phyloP scores from a whole-genome alignment of 1,284 basidiomycete genomes.

The Cystobasidium slooffiae region DNA sequence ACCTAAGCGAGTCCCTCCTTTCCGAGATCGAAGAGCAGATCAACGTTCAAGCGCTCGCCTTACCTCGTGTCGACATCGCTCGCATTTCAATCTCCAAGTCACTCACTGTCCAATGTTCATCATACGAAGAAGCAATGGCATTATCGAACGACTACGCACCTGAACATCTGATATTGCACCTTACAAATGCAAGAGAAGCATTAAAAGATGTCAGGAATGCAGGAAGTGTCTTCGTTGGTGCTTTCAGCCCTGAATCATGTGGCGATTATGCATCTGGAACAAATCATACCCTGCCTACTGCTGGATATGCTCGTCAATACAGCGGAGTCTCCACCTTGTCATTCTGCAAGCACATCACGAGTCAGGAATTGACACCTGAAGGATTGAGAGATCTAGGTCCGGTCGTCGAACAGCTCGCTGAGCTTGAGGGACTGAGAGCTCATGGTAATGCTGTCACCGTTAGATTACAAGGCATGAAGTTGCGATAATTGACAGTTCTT shows the following conservation, averaged over 20 bases:
- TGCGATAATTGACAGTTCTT: neutral
- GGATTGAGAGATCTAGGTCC: slow-evolving; percentile 84
- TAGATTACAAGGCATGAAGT: slow-evolving; percentile 50
- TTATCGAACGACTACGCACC: slow-evolving; percentile 99
- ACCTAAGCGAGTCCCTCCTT: slow-evolving; percentile 68
- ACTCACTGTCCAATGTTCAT: slow-evolving; percentile 76
- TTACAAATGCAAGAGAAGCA: slow-evolving; percentile 70
- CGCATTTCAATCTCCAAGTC: slow-evolving; percentile 89
- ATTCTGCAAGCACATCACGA: slow-evolving; percentile 99
- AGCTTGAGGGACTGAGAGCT: slow-evolving; percentile 91
- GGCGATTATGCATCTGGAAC: slow-evolving; percentile 99
- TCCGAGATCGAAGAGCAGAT: slow-evolving; percentile 80
- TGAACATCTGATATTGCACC: slow-evolving; percentile 90
- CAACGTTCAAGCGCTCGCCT: slow-evolving; percentile 81
- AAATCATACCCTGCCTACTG: slow-evolving; percentile 77
- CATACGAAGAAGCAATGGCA: slow-evolving; percentile 73
- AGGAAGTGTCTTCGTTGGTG: slow-evolving; percentile 93
- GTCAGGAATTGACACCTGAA: slow-evolving; percentile 81
- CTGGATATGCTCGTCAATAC: slow-evolving; percentile 93
- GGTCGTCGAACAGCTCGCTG: slow-evolving; percentile 85
- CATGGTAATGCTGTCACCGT: slow-evolving; percentile 69
- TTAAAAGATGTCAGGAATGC: slow-evolving; percentile 81
- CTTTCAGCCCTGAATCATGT: slow-evolving; percentile 91
- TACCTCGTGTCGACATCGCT: slow-evolving; percentile 87
- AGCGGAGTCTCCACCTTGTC: slow-evolving; percentile 96